A percentile compares a stretch with the other conserved stretches of the same genome.
These are phyloP conservation scores for Zygoascus tannicola DNA, from an alignment of 805 yeast genomes.

Conservation along the genomic window DNA sequence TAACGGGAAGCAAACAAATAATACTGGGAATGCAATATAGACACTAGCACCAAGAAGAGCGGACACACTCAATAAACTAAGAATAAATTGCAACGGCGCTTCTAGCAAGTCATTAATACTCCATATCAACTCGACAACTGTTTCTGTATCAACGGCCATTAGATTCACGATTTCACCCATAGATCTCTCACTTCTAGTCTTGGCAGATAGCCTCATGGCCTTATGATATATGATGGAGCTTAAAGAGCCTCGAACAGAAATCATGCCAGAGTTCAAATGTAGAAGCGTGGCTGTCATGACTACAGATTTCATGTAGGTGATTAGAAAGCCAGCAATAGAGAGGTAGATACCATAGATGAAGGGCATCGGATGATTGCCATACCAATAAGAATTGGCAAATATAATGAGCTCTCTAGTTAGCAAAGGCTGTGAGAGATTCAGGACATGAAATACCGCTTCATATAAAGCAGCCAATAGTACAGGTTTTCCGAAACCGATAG, in stretches of 20 bases:
- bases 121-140: slow-evolving; percentile 75
- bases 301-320: slow-evolving; percentile 70
- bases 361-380: slow-evolving; percentile 36
- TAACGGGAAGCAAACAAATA: slow-evolving; percentile 69
- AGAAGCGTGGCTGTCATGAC: slow-evolving; percentile 72
- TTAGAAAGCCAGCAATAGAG: slow-evolving; percentile 62
- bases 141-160: slow-evolving; percentile 89
- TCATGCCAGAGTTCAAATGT: slow-evolving; percentile 64
- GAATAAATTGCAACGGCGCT: slow-evolving; percentile 77
- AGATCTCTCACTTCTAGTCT: slow-evolving; percentile 52
- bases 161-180: slow-evolving; percentile 92
- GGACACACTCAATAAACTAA: slow-evolving; percentile 68
- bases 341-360: slow-evolving; percentile 67
- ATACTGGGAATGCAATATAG: slow-evolving; percentile 84
- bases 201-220: slow-evolving; percentile 57
- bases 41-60: slow-evolving; percentile 73
- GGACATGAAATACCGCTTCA: slow-evolving; percentile 35
- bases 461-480: slow-evolving; percentile 37
- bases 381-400: slow-evolving; percentile 41
- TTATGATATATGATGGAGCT: slow-evolving; percentile 63
- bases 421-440: slow-evolving; percentile 38
- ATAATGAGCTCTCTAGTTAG: slow-evolving; percentile 30
- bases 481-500: slow-evolving; percentile 34
- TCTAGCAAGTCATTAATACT: slow-evolving; percentile 80
- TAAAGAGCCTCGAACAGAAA: slow-evolving; percentile 50